Evolutionary conservation across 345 rosid genomes (phyloP).

Genomic region (Aquilaria yunnanensis): DNA sequence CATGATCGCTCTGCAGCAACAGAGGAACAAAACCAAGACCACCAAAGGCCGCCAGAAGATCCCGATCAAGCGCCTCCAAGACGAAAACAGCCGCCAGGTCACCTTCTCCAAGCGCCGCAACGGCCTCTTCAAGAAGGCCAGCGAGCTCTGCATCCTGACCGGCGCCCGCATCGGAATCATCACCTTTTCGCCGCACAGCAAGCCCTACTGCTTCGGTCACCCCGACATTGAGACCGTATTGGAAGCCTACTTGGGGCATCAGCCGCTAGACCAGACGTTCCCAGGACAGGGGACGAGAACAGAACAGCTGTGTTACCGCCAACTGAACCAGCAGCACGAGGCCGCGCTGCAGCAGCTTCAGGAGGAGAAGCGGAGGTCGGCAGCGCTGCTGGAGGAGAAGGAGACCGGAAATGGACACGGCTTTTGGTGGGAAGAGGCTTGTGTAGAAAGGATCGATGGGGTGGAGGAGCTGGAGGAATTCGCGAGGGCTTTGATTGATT

Average conservation of each 20-base stretch:
- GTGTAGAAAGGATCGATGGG: slow-evolving; percentile 18
- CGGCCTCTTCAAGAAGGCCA: slow-evolving; percentile 34
- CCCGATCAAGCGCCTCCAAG: slow-evolving; percentile 20
- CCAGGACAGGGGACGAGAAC: neutral
- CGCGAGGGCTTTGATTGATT: slow-evolving; percentile 19
- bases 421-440: slow-evolving; percentile 34
- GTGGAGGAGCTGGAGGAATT: slow-evolving; percentile 29
- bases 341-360: slow-evolving; percentile 16
- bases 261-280: neutral
- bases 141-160: slow-evolving; percentile 26
- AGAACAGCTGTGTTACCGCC: neutral
- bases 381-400: slow-evolving; percentile 11
- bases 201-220: slow-evolving; percentile 26
- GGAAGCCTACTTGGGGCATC: neutral
- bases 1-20: too few species aligned
- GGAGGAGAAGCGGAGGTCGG: slow-evolving; percentile 19
- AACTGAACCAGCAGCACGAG: slow-evolving; percentile 15
- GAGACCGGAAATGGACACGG: neutral
- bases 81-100: slow-evolving; percentile 13
- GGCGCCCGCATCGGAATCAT: slow-evolving; percentile 27
- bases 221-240: slow-evolving; percentile 17
- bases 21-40: neutral
- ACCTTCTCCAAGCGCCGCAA: slow-evolving; percentile 22
- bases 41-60: slow-evolving; percentile 21
- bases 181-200: slow-evolving; percentile 27